phyloP scores from a whole-genome alignment of 2,329 filamentous ascomycete species.

The Fusarium goolgardi region DNA sequence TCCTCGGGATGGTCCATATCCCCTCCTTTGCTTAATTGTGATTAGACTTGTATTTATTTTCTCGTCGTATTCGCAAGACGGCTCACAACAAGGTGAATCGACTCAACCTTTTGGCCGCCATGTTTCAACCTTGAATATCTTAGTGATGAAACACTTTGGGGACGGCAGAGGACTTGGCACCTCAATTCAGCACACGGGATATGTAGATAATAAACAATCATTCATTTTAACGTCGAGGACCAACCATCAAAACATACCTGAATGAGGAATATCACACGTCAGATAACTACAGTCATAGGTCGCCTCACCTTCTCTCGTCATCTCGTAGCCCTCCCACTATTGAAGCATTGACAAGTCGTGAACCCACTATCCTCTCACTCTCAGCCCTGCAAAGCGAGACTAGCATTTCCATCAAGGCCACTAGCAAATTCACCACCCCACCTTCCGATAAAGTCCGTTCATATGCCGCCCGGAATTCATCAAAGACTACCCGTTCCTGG shows the following conservation, averaged over 20 bases:
- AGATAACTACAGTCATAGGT: constrained; percentile 6
- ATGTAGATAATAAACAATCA: too few relatives aligned
- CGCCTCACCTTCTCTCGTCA: constrained; percentile 6
- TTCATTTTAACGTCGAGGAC: too few relatives aligned
- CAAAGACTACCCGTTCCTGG: constrained; percentile 48
- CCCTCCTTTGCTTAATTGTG: background rate
- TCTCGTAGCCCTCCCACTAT: constrained; percentile 22
- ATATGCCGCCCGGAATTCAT: constrained; percentile 46
- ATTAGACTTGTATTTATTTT: background rate
- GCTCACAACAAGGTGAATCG: background rate
- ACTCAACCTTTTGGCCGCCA: background rate
- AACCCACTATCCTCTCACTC: constrained; percentile 2
- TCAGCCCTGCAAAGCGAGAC: constrained; percentile 5
- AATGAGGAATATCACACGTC: too few relatives aligned
- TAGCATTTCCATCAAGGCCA: constrained; percentile 15
- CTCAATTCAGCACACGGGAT: background rate
- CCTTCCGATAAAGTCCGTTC: constrained; percentile 6
- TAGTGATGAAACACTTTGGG: background rate
- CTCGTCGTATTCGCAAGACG: constrained; percentile 13
- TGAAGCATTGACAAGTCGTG: constrained; percentile 21
- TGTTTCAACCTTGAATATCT: background rate
- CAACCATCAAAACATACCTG: background rate
- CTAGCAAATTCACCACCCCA: constrained; percentile 5
- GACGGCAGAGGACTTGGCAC: background rate
- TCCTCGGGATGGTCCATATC: constrained; percentile 17